A percentile compares a stretch with the other conserved stretches of the same genome.
Evolutionary conservation across 2,329 filamentous ascomycete species (phyloP).

Genomic region (Plenodomus lindquistii): DNA sequence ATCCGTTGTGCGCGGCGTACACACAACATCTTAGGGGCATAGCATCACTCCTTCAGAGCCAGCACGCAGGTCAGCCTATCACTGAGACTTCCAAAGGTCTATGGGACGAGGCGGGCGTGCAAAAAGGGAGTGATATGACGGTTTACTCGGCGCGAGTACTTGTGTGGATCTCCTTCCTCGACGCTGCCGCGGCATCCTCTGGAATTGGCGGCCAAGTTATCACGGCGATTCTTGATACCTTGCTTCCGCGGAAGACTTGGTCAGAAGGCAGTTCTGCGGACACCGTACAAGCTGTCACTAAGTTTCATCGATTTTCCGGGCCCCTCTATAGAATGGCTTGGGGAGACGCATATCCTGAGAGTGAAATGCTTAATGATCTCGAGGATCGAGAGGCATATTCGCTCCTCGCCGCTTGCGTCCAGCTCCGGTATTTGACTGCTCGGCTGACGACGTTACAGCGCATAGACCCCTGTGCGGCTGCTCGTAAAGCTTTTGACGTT

Average conservation of each 20-base stretch:
- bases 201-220: constrained; percentile 43
- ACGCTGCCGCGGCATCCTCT: constrained; percentile 34
- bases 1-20: constrained; percentile 35
- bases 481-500: constrained; percentile 9
- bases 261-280: constrained; percentile 1
- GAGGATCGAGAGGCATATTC: constrained; percentile 43
- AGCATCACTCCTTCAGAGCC: constrained; percentile 31
- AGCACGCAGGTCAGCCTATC: constrained; percentile 1
- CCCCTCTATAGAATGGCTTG: constrained; percentile 41
- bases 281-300: constrained; percentile 4
- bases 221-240: constrained; percentile 23
- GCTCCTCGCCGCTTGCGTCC: constrained; percentile 34
- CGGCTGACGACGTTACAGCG: constrained; percentile 25
- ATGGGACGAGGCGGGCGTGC: too few relatives aligned
- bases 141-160: constrained; percentile 42
- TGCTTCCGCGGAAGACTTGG: not conserved
- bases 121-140: constrained; percentile 15
- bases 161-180: constrained; percentile 40
- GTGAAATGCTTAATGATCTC: constrained; percentile 42
- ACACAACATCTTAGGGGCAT: constrained; percentile 41
- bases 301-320: constrained; percentile 40
- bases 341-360: constrained; percentile 41
- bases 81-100: too few relatives aligned
- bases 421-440: constrained; percentile 40
- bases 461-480: constrained; percentile 8